Base-by-base conservation (phyloP, 352 stramenopile genomes). In the Pythium phragmiticola region DNA sequence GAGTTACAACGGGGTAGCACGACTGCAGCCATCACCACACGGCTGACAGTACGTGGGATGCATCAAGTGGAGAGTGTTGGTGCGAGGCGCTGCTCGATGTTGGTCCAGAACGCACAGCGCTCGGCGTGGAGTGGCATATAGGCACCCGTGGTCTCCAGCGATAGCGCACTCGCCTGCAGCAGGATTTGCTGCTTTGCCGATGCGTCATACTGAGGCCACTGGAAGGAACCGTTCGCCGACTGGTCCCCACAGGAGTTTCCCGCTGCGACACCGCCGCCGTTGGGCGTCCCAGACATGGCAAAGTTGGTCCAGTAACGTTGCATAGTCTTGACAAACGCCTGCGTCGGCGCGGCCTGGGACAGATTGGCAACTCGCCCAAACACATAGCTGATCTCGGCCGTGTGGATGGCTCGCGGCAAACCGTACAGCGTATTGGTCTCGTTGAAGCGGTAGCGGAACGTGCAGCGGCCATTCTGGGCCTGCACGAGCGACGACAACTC, bases 381-480 rank as follows among this genome's bases (percentile, higher is more conserved):
- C 17, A 66, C 50, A 21, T 55, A 66, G 8, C n/a, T 1, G 12
- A 66, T 21, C 16, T 66, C 59, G 17, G 28, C 39, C n/a, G 49
- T 55, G 50, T 66, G 59, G 39, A 60, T 3, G 0, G n/a, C 23
- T n/a, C 53, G 59, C 41, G 49, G 39, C 1, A 11, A 21, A 4
- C 59, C 59, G 19, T 45, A 45, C 12, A 33, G 3, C 37, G 17
- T 7, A 2, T 13, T 55, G 26, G 59, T 66, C 49, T 66, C 14
- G 42, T 60, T 59, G 41, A 66, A 66, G 28, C 50, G 59, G 59
- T 60, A 66, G 28, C 50, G 59, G 49, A 47, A 66, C 14, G 50
- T 45, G 17, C 11, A 0, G 28, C 0, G 7, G 26, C 5, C 19
- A 16, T 7, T 26, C 12, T 3, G 11, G 5, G 52, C 50, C 5